Evolutionary conservation across 1,284 basidiomycete species (phyloP), one percentile per base, ranked within the genome.

Genomic region (Ceratobasidium sp.): DNA sequence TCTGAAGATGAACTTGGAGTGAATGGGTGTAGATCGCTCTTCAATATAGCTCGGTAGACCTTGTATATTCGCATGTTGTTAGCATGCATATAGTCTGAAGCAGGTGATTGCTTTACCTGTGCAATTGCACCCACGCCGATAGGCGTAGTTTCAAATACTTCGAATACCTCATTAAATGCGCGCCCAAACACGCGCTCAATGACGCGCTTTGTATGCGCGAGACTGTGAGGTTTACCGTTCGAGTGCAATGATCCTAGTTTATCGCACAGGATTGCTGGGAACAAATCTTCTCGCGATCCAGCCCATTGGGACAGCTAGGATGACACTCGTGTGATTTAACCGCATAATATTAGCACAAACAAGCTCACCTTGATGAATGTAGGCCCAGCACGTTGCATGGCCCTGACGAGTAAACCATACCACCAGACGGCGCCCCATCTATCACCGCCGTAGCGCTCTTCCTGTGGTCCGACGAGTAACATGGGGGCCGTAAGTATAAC

Each of bases 111-210:
- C 84, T 87, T 73, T 81, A 95, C 96, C 86, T 99, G 97, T 3
- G 97, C 98, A 77, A 99, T 98, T 6, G 98, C 97, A 58, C 98
- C 98, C n/a, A 95, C 95, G 4, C 98, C 98, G 77, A 99, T 97
- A 0, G 98, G 97, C 42, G 86, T 88, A 79, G 92, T 89, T 63
- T 95, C 92, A 83, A 99, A 99, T 78, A 95, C 91, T 82, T 96
- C 95, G 82, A 99, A 99, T 28, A 99, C 95, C 53, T 98, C 90
- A 18, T 94, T 89, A 83, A 99, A 98, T 1, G 91, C 90, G 61
- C 90, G 87, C 73, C 91, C 90, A 84, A 99, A 99, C 23, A 96
- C 95, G 20, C 88, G 87, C 84, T 98, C 94, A 80, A 99, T 92
- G 69, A 96, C 93, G 40, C 87, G 85, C 82, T 92, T 94, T 3